Conservation (phyloP, 2,329 filamentous ascomycete genomes). For the Karstenula rhodostoma region DNA sequence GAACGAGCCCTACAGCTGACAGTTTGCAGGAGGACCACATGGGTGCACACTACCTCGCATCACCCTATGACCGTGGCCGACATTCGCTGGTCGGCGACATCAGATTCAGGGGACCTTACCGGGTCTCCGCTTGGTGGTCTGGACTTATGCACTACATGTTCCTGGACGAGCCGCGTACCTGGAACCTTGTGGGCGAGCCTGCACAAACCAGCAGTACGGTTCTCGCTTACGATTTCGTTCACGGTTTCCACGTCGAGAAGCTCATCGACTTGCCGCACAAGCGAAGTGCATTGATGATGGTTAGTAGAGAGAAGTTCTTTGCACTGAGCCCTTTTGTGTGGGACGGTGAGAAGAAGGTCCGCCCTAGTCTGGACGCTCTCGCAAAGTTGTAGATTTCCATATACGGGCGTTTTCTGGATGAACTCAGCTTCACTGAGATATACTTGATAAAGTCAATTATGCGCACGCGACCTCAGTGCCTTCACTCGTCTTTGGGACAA, state of each 20-base stretch:
- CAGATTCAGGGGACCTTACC: conserved; percentile 62
- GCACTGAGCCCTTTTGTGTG: conserved; percentile 66
- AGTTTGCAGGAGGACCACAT: conserved; percentile 63
- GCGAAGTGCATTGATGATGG: conserved; percentile 71
- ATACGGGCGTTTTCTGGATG: background rate
- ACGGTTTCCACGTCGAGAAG: conserved; percentile 76
- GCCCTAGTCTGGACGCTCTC: conserved; percentile 44
- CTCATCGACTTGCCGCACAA: conserved; percentile 77
- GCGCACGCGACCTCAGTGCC: background rate
- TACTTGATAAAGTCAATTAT: background rate
- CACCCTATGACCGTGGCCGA: conserved; percentile 66
- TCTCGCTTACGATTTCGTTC: conserved; percentile 76
- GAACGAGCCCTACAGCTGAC: conserved; percentile 25
- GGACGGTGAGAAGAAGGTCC: conserved; percentile 47
- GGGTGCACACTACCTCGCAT: conserved; percentile 65
- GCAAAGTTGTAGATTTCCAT: conserved; percentile 37
- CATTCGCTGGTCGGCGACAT: conserved; percentile 67
- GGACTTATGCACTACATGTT: conserved; percentile 67
- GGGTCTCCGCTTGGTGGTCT: conserved; percentile 67
- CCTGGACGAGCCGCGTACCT: conserved; percentile 65
- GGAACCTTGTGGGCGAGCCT: conserved; percentile 71
- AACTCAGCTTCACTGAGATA: background rate
- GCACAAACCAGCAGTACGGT: conserved; percentile 75
- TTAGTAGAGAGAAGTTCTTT: conserved; percentile 73
- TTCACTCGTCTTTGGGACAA: background rate